Evolutionary conservation across 2,329 filamentous ascomycete species (phyloP).

Genomic region (Raffaelea arxii): DNA sequence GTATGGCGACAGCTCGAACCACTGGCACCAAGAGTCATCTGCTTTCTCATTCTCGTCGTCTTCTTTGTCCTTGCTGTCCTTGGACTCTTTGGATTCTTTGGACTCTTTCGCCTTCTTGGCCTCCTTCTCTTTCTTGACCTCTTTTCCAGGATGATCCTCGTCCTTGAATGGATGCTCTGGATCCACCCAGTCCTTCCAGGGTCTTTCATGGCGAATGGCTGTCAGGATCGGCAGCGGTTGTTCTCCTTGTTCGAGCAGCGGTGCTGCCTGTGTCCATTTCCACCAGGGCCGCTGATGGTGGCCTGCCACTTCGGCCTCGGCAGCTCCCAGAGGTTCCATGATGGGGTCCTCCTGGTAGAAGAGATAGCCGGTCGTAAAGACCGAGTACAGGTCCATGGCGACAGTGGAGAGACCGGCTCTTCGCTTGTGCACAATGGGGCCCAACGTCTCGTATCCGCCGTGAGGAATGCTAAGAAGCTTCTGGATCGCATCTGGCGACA

Average conservation of each 20-base stretch:
- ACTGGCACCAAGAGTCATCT: conserved; percentile 56
- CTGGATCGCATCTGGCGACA: conserved; percentile 20
- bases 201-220: conserved; percentile 37
- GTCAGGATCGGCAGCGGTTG: conserved; percentile 61
- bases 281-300: conserved; percentile 15
- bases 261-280: conserved; percentile 16
- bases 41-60: conserved; percentile 17
- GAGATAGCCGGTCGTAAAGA: conserved; percentile 21
- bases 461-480: conserved; percentile 16
- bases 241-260: conserved; percentile 43
- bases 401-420: conserved; percentile 19
- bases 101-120: not conserved
- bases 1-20: conserved; percentile 61
- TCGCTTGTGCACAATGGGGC: conserved; percentile 20
- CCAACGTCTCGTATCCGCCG: conserved; percentile 18
- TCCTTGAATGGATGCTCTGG: conserved; percentile 14
- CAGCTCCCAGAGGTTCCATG: conserved; percentile 12
- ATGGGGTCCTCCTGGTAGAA: conserved; percentile 19
- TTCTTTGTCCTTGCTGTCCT: no score
- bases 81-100: conserved; percentile 18
- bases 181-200: conserved; percentile 22
- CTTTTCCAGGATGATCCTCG: conserved; percentile 14
- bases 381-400: conserved; percentile 21
- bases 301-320: conserved; percentile 14
- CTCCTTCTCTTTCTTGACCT: conserved; percentile 15